Base-by-base conservation (phyloP, 352 stramenopile species). In the Phytopythium litorale region DNA sequence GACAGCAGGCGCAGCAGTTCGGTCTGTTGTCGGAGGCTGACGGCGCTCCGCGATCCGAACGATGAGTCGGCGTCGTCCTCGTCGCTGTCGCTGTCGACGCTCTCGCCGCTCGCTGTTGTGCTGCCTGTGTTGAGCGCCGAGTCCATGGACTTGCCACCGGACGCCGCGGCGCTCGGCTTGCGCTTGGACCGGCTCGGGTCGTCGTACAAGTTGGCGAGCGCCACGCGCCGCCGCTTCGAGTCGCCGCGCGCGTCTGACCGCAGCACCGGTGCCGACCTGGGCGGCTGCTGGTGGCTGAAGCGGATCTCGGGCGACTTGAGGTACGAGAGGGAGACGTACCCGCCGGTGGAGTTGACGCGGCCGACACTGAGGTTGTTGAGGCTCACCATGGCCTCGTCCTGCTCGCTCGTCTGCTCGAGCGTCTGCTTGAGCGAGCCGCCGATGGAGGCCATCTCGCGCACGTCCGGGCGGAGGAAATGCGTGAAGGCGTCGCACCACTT, bases 241-340 rank as follows among this genome's bases (percentile, higher is more conserved):
- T 85, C 70, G 12, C 78, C 77, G 23, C 75, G 76, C n/a, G 61
- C 67, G 63, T 86, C 66, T n/a, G 62, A 72, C 15, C 60, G 55
- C 12, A 62, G 52, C 18, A 37, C 38, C 0, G 35, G 35, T 4
- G 54, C 42, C 35, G 54, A 60, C 55, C 65, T 68, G 8, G 67
- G 67, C 7, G 52, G 21, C n/a, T 48, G 33, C 52, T 76, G 68
- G 58, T 76, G 84, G 11, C 68, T 63, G 67, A 92, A 92, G 58
- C 80, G 81, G 60, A 92, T 90, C 66, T 92, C 76, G 12, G 81
- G 83, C 54, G 83, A 92, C 58, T 83, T 79, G 49, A 92, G 67
- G 54, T 82, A 73, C 56, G 83, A 92, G 23, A 92, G 70, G 38
- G 83, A 92, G 33, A 92, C 79, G 65, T 92, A 92, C 7, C 83